Conservation (phyloP, 2,329 filamentous ascomycete species). For the Fusarium sp. region DNA sequence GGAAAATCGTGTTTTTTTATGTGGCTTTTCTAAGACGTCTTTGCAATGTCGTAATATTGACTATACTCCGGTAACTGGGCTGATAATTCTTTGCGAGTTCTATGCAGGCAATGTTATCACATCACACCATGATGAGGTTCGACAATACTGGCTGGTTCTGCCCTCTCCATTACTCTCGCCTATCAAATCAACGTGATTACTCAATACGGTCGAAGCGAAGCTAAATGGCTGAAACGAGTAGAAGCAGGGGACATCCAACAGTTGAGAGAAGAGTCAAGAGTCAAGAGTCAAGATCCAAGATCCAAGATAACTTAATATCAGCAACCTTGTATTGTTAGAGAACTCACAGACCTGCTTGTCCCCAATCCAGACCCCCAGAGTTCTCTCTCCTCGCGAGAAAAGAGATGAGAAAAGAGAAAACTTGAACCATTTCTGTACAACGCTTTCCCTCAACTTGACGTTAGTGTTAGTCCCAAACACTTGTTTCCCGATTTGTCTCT, state of each 20-base stretch:
- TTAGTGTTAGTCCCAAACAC: slow-evolving; percentile 18
- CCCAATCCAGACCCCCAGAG: slow-evolving; percentile 4
- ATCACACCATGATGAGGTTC: neutral
- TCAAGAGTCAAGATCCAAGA: neutral
- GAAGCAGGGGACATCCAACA: neutral
- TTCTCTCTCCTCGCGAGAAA: slow-evolving; percentile 37
- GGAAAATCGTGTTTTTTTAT: neutral
- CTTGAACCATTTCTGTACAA: slow-evolving; percentile 4
- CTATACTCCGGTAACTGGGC: too few relatives aligned
- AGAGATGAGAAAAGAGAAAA: slow-evolving; percentile 39
- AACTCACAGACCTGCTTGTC: neutral
- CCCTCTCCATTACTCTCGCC: neutral
- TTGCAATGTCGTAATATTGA: neutral
- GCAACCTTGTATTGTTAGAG: neutral
- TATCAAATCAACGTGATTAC: neutral
- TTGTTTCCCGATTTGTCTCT: slow-evolving; percentile 28
- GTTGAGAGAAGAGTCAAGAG: slow-evolving; percentile 15
- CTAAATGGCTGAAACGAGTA: slow-evolving; percentile 16
- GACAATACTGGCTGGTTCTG: neutral
- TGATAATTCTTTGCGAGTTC: too few relatives aligned
- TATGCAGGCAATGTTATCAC: neutral
- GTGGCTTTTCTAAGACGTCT: neutral
- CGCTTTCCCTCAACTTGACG: slow-evolving; percentile 3
- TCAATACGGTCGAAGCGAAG: slow-evolving; percentile 2
- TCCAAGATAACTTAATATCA: neutral